A percentile compares a stretch with the other conserved stretches of the same genome.
Evolutionary conservation across 768 basidiomycete species (phyloP).

Genomic region (Cubamyces lactineus): DNA sequence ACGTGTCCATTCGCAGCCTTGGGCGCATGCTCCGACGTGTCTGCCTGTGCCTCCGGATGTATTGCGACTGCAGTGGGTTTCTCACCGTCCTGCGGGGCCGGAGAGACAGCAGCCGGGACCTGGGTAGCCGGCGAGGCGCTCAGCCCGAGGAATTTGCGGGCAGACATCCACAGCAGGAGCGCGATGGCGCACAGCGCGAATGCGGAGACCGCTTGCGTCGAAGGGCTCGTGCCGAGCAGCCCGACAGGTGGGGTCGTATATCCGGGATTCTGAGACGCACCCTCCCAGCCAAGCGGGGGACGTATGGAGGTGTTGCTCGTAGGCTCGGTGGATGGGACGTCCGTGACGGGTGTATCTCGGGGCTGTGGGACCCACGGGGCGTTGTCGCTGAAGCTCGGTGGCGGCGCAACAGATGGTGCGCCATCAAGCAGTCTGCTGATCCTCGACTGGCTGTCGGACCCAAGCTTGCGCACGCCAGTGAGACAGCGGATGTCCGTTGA

Average conservation of each 20-base stretch:
- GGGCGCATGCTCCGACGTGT: background rate
- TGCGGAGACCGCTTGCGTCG: slow-evolving; percentile 18
- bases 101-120: background rate
- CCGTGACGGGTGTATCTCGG: slow-evolving; percentile 15
- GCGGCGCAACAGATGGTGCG: slow-evolving; percentile 44
- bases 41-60: background rate
- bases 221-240: slow-evolving; percentile 13
- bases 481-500: slow-evolving; percentile 57
- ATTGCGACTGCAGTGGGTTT: background rate
- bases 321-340: background rate
- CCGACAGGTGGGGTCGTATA: background rate
- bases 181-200: slow-evolving; percentile 19
- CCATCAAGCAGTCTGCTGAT: slow-evolving; percentile 63
- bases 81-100: slow-evolving; percentile 4
- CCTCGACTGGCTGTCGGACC: slow-evolving; percentile 46
- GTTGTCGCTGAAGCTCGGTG: slow-evolving; percentile 29
- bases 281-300: slow-evolving; percentile 6
- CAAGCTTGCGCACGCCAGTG: slow-evolving; percentile 60
- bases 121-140: background rate
- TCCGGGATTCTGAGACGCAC: slow-evolving; percentile 2
- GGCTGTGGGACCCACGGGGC: slow-evolving; percentile 17
- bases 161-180: slow-evolving; percentile 18
- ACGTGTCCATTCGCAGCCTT: slow-evolving; percentile 8
- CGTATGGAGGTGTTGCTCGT: slow-evolving; percentile 20
- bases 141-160: slow-evolving; percentile 16